Base-by-base conservation (phyloP, 495 filamentous ascomycete genomes). In the Penicillium arizonense region DNA sequence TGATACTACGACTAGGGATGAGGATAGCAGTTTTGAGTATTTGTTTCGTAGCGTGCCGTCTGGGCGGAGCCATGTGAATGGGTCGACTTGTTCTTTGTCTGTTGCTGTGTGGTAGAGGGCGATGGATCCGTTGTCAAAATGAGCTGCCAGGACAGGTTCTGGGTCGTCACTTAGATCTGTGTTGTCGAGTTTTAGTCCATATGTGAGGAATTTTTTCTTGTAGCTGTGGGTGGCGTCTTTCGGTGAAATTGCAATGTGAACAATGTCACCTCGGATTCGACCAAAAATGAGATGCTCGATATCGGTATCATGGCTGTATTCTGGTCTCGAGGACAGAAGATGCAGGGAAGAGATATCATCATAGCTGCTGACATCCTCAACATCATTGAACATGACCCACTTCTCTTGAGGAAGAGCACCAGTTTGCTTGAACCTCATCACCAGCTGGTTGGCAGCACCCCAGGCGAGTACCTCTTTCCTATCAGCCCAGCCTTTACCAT, bases 261-360 rank as follows among this genome's bases (percentile, higher is more conserved):
- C 46, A 32, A 76, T 64, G 33, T 76, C 69, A 24, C 74, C 71
- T 40, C 67, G 64, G 44, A 66, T 59, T 13, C 74, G 70, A 32
- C 69, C 67, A 48, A 74, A 70, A 7, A 77, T 73, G 46, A 77
- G 24, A 54, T 74, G 65, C 43, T 68, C 70, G 4, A 64, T 59
- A 11, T 67, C 67, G 2, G 16, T 42, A 14, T 57, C 49, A 50
- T 67, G 61, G 18, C 45, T 55, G 43, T 79, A 74, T 10, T 70
- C 56, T 4, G 76, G 66, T 12, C 66, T 55, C 20, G 48, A 42
- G 12, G 48, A 50, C 23, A 88, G 56, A 1, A 87, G 55, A 59
- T 82, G 79, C 12, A 87, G 23, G 11, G 77, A 71, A 32, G 79
- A 82, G 39, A 88, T 80, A 66, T 89, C 86, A 56, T 87, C 86